phyloP scores from a whole-genome alignment of 495 filamentous ascomycete genomes.

The Xanthoparmelia taractica region DNA sequence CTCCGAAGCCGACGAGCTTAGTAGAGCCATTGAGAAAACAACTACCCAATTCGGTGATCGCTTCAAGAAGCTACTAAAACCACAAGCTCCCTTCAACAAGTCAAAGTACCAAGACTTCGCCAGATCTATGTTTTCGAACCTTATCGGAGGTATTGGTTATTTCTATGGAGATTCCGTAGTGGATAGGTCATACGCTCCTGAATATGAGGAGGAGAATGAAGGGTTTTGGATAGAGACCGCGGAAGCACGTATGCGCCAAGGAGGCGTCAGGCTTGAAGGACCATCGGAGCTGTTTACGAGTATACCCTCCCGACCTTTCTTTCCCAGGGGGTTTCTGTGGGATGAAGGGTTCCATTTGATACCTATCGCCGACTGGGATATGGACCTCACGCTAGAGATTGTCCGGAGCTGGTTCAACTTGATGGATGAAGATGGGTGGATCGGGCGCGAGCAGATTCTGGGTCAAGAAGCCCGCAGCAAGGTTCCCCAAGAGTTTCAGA shows the following conservation, averaged over 20 bases:
- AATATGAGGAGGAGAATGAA: conserved; percentile 94
- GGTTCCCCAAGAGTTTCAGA: conserved; percentile 89
- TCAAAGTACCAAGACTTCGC: conserved; percentile 72
- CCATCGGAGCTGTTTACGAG: conserved; percentile 87
- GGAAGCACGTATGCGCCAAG: conserved; percentile 60
- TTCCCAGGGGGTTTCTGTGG: conserved; percentile 94
- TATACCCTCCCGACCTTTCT: conserved; percentile 91
- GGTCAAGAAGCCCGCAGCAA: conserved; percentile 92
- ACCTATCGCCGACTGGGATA: conserved; percentile 87
- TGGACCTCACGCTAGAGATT: conserved; percentile 85
- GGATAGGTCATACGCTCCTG: conserved; percentile 80
- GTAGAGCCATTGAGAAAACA: conserved; percentile 56
- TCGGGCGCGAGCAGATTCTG: conserved; percentile 92
- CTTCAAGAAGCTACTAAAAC: conserved; percentile 65
- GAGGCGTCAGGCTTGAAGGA: conserved; percentile 58
- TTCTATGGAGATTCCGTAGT: conserved; percentile 83
- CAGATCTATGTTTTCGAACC: conserved; percentile 85
- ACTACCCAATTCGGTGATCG: conserved; percentile 63
- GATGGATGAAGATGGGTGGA: conserved; percentile 97
- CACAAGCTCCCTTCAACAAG: conserved; percentile 66
- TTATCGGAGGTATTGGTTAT: conserved; percentile 90
- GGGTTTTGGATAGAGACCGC: conserved; percentile 93
- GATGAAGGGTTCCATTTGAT: conserved; percentile 96
- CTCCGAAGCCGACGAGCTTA: conserved; percentile 55
- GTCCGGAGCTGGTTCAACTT: conserved; percentile 92